Conservation (phyloP, 805 yeast species). For the Zygosaccharomyces gambellarensis region DNA sequence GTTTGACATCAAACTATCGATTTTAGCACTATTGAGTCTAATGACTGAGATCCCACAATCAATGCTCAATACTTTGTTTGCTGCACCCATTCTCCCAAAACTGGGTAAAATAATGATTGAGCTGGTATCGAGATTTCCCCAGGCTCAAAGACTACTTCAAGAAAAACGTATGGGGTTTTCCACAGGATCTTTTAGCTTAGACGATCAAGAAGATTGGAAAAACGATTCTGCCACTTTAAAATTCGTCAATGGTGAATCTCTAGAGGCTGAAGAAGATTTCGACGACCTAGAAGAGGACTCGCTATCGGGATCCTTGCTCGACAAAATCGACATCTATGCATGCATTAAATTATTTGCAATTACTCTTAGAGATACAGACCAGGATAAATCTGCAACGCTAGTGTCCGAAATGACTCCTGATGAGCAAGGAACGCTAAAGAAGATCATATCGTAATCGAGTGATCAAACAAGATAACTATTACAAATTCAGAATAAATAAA, state of each 20-base stretch:
- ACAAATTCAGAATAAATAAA: not conserved
- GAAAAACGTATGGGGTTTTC: conserved; percentile 55
- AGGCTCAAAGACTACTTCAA: conserved; percentile 62
- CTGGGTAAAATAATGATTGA: conserved; percentile 48
- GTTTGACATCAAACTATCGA: conserved; percentile 72
- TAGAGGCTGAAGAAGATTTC: conserved; percentile 46
- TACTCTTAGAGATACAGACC: conserved; percentile 45
- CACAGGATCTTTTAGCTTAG: conserved; percentile 33
- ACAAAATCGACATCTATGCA: conserved; percentile 64
- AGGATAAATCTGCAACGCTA: conserved; percentile 44
- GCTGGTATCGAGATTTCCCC: conserved; percentile 60
- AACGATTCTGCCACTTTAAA: conserved; percentile 38
- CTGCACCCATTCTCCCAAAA: conserved; percentile 40
- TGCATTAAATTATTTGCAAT: conserved; percentile 55
- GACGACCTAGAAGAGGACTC: conserved; percentile 83
- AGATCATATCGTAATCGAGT: not conserved
- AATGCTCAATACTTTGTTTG: conserved; percentile 32
- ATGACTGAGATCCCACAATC: conserved; percentile 29
- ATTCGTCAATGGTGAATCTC: conserved; percentile 33
- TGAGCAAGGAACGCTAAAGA: conserved; percentile 26
- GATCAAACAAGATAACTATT: not conserved
- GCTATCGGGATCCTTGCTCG: conserved; percentile 72
- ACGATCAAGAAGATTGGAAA: conserved; percentile 29
- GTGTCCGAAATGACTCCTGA: conserved; percentile 39
- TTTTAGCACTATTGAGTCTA: conserved; percentile 60